phyloP scores from a whole-genome alignment of 345 rosid genomes.

The Psidium guajava region DNA sequence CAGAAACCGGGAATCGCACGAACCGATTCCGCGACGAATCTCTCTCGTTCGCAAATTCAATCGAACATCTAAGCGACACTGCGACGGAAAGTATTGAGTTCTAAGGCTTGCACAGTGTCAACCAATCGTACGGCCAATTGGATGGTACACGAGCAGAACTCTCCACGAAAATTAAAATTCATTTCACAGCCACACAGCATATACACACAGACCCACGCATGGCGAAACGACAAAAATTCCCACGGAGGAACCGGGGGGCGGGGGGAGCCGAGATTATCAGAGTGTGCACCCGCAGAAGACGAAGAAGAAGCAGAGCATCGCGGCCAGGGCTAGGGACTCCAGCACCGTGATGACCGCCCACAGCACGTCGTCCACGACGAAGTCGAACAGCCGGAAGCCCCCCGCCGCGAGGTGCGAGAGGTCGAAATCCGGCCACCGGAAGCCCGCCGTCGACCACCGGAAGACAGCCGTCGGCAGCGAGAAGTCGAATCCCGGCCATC shows the following conservation, averaged over 20 bases:
- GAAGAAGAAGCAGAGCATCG: constrained; percentile 71
- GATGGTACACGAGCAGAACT: neutral
- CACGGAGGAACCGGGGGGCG: neutral
- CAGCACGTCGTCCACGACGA: constrained; percentile 45
- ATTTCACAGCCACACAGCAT: neutral
- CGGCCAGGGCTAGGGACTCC: constrained; percentile 53
- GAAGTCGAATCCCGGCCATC: constrained; percentile 44
- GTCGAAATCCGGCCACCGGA: constrained; percentile 67
- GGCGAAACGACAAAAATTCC: neutral
- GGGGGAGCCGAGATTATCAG: neutral
- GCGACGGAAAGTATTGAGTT: neutral
- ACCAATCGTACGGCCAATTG: neutral
- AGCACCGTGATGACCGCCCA: constrained; percentile 50
- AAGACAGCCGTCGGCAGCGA: constrained; percentile 24
- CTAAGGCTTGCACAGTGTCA: neutral
- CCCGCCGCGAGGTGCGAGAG: constrained; percentile 18
- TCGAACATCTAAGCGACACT: neutral
- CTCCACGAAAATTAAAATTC: neutral
- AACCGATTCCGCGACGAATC: neutral
- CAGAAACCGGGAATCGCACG: neutral
- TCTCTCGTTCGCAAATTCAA: neutral
- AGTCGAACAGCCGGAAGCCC: constrained; percentile 26
- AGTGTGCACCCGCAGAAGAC: constrained; percentile 76
- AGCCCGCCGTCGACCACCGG: constrained; percentile 49
- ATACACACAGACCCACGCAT: neutral